Evolutionary conservation across 2,329 filamentous ascomycete species (phyloP).

Genomic region (Penicillium frequentans): DNA sequence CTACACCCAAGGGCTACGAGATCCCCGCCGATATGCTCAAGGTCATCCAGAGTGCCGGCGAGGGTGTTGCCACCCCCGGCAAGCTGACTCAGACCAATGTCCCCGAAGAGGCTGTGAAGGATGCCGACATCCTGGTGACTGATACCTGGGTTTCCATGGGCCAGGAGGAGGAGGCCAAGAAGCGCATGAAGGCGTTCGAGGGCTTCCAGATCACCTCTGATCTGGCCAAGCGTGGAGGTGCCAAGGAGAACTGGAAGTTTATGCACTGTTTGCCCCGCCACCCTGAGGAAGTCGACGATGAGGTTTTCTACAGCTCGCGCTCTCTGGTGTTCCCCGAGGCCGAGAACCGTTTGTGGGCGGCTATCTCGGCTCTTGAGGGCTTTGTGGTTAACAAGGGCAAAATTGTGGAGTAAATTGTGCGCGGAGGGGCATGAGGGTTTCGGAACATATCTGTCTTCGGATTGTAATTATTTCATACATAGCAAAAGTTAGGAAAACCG

Average conservation of each 20-base stretch:
- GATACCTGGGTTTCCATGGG: slow-evolving; percentile 99
- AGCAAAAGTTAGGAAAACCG: neutral
- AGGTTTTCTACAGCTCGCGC: slow-evolving; percentile 84
- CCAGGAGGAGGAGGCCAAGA: slow-evolving; percentile 80
- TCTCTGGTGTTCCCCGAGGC: slow-evolving; percentile 92
- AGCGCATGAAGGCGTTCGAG: slow-evolving; percentile 75
- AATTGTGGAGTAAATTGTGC: slow-evolving; percentile 47
- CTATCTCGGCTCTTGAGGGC: slow-evolving; percentile 78
- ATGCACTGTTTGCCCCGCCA: slow-evolving; percentile 98
- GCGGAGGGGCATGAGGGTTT: slow-evolving; percentile 1
- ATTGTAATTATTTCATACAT: slow-evolving; percentile 9
- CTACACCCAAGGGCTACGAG: slow-evolving; percentile 79
- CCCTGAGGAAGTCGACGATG: slow-evolving; percentile 87
- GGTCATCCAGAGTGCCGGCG: slow-evolving; percentile 66
- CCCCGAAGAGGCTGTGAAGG: slow-evolving; percentile 81
- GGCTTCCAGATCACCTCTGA: slow-evolving; percentile 92
- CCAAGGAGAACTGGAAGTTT: slow-evolving; percentile 89
- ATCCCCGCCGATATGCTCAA: slow-evolving; percentile 75
- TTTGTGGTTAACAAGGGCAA: slow-evolving; percentile 95
- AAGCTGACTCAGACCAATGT: slow-evolving; percentile 72
- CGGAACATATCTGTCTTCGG: slow-evolving; percentile 2
- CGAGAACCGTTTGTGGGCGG: slow-evolving; percentile 91
- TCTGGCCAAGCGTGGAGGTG: slow-evolving; percentile 78
- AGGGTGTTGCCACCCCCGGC: slow-evolving; percentile 60
- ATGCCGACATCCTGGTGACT: slow-evolving; percentile 87